Evolutionary conservation across 177 flowering plant genomes (phyloP).

Genomic region (Telopea speciosissima): DNA sequence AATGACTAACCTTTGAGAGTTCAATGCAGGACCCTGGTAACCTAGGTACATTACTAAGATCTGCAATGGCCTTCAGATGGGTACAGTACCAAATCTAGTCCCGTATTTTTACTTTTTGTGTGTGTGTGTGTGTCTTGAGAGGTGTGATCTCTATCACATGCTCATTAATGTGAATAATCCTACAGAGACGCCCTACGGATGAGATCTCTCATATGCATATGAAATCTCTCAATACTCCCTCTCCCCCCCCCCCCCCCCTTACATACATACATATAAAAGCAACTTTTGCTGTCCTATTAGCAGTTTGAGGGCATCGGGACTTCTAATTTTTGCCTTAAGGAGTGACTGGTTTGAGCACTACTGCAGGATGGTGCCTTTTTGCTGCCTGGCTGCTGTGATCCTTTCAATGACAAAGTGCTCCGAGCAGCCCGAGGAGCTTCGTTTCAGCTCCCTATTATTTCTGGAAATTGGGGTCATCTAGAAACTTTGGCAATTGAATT

Average conservation of each 20-base stretch:
- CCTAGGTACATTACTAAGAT: constrained; percentile 79
- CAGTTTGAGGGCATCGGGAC: too few species aligned
- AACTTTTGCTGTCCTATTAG: too few species aligned
- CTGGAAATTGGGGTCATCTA: constrained; percentile 68
- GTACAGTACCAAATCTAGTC: constrained; percentile 27
- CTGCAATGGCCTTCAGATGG: constrained; percentile 92
- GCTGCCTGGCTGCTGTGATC: constrained; percentile 94
- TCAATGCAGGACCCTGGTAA: constrained; percentile 92
- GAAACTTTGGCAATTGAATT: constrained; percentile 35
- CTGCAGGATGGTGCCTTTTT: constrained; percentile 77
- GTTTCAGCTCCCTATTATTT: constrained; percentile 79
- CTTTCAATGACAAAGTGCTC: constrained; percentile 84
- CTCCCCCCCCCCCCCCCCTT: too few species aligned
- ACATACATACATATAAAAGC: too few species aligned
- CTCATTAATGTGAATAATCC: too few species aligned
- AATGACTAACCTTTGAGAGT: constrained; percentile 11
- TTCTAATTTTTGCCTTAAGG: not conserved
- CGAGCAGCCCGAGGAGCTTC: constrained; percentile 86
- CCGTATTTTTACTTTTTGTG: too few species aligned
- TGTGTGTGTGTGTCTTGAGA: too few species aligned
- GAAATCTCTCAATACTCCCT: too few species aligned
- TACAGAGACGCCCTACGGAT: too few species aligned
- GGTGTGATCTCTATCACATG: too few species aligned
- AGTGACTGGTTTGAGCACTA: not conserved
- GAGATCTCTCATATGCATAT: too few species aligned